Conservation (phyloP, 768 basidiomycete genomes). For the Tricholoma hemisulphureum region DNA sequence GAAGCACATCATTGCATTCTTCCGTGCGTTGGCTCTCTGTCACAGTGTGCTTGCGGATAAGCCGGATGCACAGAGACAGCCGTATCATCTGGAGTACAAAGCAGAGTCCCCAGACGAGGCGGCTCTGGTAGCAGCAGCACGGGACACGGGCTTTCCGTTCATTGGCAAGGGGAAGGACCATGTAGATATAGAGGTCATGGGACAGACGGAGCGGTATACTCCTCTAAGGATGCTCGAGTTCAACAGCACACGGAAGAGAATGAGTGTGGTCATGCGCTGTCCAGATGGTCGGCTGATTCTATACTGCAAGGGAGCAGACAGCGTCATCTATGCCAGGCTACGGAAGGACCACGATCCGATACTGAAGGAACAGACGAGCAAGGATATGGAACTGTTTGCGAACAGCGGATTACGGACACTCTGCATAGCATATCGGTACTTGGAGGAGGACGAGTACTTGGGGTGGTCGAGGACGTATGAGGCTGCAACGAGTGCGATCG, state of each 20-base stretch:
- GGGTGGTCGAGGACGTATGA: constrained; percentile 81
- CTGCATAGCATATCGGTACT: constrained; percentile 78
- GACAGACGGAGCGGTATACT: constrained; percentile 78
- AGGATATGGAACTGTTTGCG: constrained; percentile 92
- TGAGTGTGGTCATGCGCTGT: constrained; percentile 87
- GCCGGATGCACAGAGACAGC: constrained; percentile 58
- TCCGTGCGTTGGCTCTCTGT: constrained; percentile 92
- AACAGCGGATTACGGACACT: constrained; percentile 90
- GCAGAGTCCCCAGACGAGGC: constrained; percentile 97
- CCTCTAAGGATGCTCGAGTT: constrained; percentile 87
- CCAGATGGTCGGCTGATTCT: constrained; percentile 81
- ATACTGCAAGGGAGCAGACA: constrained; percentile 97
- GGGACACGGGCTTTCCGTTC: constrained; percentile 94
- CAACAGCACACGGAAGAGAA: constrained; percentile 90
- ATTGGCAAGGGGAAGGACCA: constrained; percentile 68
- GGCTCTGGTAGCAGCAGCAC: constrained; percentile 86
- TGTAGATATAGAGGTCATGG: constrained; percentile 90
- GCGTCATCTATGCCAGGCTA: constrained; percentile 87
- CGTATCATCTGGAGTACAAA: constrained; percentile 80
- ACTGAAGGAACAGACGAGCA: constrained; percentile 74
- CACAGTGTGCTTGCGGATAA: constrained; percentile 87
- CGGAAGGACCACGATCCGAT: constrained; percentile 68
- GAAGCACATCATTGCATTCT: constrained; percentile 74
- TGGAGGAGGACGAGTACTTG: constrained; percentile 82
- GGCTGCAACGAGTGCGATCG: constrained; percentile 69